Conservation (phyloP, 2,329 filamentous ascomycete species). For the Cordyceps farinosa region DNA sequence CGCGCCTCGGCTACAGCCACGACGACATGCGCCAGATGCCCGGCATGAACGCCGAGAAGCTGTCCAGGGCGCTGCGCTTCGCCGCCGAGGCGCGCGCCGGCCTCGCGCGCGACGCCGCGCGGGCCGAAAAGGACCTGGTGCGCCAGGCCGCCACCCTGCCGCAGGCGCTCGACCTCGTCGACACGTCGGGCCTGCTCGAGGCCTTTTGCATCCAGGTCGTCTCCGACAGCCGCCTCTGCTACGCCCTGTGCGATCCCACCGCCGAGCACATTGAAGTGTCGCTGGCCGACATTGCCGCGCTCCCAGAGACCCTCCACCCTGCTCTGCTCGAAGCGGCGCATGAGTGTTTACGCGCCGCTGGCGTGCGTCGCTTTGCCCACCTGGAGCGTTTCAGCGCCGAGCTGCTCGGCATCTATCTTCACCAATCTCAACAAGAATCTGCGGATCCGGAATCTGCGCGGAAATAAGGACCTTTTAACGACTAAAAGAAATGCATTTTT, state of each 20-base stretch:
- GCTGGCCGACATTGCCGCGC: slow-evolving; percentile 6
- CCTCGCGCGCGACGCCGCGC: background rate
- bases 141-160: slow-evolving; percentile 4
- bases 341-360: slow-evolving; percentile 7
- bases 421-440: slow-evolving; percentile 5
- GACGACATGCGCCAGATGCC: slow-evolving; percentile 21
- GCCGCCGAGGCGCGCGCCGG: background rate
- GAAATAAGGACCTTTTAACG: background rate
- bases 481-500: background rate
- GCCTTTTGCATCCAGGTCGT: slow-evolving; percentile 11
- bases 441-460: slow-evolving; percentile 9
- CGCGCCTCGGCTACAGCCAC: slow-evolving; percentile 41
- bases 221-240: slow-evolving; percentile 1
- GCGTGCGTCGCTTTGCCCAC: slow-evolving; percentile 12
- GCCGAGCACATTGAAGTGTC: slow-evolving; percentile 12
- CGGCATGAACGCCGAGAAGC: slow-evolving; percentile 11
- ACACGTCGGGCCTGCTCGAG: slow-evolving; percentile 15
- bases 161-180: slow-evolving; percentile 10
- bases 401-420: slow-evolving; percentile 16
- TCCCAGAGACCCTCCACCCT: slow-evolving; percentile 6
- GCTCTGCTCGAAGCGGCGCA: slow-evolving; percentile 8
- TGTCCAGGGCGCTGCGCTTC: slow-evolving; percentile 3
- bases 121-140: background rate
- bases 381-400: slow-evolving; percentile 14
- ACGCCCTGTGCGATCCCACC: background rate